These are phyloP conservation scores for Lupinus albus DNA, from an alignment of 306 rosid species.

Conservation along the genomic window DNA sequence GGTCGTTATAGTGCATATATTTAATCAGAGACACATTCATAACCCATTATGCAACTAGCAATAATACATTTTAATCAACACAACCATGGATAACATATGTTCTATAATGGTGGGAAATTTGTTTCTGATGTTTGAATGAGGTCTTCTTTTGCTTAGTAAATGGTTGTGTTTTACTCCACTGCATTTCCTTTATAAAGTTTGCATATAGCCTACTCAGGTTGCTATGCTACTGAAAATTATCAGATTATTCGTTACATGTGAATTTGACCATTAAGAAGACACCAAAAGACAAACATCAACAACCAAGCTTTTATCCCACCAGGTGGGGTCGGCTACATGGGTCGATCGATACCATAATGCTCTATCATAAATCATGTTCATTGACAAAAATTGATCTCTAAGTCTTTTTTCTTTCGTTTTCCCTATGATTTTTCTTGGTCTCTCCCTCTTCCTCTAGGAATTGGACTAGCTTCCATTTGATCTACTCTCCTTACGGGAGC, in stretches of 20 bases:
- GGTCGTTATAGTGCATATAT: constrained; percentile 50
- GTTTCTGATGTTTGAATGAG: constrained; percentile 17
- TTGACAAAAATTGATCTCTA: no score
- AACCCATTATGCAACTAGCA: constrained; percentile 22
- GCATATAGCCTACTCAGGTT: constrained; percentile 22
- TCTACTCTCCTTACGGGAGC: no score
- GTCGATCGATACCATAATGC: no score
- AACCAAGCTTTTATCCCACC: no score
- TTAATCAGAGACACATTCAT: constrained; percentile 27
- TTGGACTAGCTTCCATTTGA: no score
- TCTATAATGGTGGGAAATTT: constrained; percentile 28
- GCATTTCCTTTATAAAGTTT: neutral
- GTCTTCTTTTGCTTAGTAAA: constrained; percentile 23
- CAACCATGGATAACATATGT: constrained; percentile 25
- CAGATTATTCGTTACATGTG: constrained; percentile 27
- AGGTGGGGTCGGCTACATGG: no score
- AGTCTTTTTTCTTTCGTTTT: no score
- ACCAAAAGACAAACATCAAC: constrained; percentile 12
- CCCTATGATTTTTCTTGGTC: no score
- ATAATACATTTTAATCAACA: constrained; percentile 20
- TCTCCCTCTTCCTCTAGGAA: no score
- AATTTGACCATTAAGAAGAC: constrained; percentile 27
- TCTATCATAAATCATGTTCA: no score
- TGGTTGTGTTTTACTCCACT: constrained; percentile 11
- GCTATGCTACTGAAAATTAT: constrained; percentile 19